Percentiles rank a stretch among this genome's conserved stretches.
Conservation (phyloP, 176 grass and related monocot species). For the Dactylis glomerata region DNA sequence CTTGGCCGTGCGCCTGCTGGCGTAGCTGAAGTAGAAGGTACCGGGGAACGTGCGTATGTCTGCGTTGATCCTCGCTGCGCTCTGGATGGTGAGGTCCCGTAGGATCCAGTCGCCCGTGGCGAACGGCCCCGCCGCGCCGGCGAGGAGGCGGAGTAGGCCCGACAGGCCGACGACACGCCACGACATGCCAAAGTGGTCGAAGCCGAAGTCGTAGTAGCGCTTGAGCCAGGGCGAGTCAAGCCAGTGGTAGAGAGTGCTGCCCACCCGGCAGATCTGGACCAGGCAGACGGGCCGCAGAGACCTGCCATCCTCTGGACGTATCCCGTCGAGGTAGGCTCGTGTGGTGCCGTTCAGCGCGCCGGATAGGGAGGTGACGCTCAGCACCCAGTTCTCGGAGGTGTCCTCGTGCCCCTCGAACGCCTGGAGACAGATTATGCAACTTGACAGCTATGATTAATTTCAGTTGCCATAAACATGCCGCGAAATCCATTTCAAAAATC, state of each 20-base stretch:
- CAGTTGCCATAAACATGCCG: neutral
- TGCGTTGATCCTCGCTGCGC: slow-evolving; percentile 48
- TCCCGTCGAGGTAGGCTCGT: slow-evolving; percentile 63
- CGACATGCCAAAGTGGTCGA: slow-evolving; percentile 64
- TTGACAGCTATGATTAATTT: neutral
- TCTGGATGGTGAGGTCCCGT: slow-evolving; percentile 66
- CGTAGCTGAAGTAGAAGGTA: slow-evolving; percentile 89
- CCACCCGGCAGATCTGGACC: slow-evolving; percentile 52
- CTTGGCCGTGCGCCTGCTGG: slow-evolving; percentile 45
- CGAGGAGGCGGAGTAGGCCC: neutral
- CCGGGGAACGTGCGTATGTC: slow-evolving; percentile 39
- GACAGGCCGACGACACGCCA: neutral
- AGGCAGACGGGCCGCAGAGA: slow-evolving; percentile 48
- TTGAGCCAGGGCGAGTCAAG: slow-evolving; percentile 55
- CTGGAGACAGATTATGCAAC: slow-evolving; percentile 13
- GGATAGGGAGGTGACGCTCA: slow-evolving; percentile 78
- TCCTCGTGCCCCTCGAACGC: slow-evolving; percentile 47
- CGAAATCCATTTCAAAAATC: neutral
- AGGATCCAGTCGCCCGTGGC: slow-evolving; percentile 79
- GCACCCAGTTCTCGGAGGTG: slow-evolving; percentile 65
- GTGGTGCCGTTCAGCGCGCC: slow-evolving; percentile 80
- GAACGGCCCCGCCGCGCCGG: slow-evolving; percentile 46
- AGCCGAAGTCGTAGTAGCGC: slow-evolving; percentile 86
- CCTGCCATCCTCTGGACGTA: slow-evolving; percentile 44
- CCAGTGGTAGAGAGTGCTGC: slow-evolving; percentile 64